These are phyloP conservation scores for Glarea lozoyensis DNA, from an alignment of 495 filamentous ascomycete genomes.

Conservation along the genomic window DNA sequence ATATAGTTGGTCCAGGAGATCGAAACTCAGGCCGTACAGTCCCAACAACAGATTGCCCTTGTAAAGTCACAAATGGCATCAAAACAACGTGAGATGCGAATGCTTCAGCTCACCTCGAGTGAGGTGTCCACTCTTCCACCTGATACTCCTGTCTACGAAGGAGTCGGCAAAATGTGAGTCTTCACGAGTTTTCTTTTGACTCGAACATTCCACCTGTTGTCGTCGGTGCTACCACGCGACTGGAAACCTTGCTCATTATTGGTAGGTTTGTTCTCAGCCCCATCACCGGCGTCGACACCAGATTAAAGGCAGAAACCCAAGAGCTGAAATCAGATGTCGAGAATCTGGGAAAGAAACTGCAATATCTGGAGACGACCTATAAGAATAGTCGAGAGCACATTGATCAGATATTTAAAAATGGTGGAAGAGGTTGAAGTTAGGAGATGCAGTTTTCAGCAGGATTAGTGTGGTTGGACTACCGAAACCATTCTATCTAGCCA, in stretches of 20 bases:
- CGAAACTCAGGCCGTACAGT: slow-evolving; percentile 73
- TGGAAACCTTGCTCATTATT: slow-evolving; percentile 5
- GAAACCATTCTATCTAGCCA: no score
- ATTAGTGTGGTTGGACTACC: not conserved
- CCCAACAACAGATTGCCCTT: slow-evolving; percentile 86
- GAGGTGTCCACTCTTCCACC: slow-evolving; percentile 73
- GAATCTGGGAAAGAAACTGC: slow-evolving; percentile 77
- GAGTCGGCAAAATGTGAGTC: slow-evolving; percentile 90
- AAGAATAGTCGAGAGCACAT: slow-evolving; percentile 88
- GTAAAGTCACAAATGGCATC: slow-evolving; percentile 76
- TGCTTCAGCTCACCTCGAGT: slow-evolving; percentile 77
- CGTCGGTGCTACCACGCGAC: slow-evolving; percentile 19
- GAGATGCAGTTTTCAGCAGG: not conserved
- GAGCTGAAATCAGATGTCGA: slow-evolving; percentile 69
- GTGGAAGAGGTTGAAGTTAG: slow-evolving; percentile 13
- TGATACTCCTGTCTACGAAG: slow-evolving; percentile 82
- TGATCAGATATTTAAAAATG: slow-evolving; percentile 65
- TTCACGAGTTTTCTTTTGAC: not conserved
- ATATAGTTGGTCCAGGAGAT: slow-evolving; percentile 84
- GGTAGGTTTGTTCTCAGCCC: slow-evolving; percentile 78
- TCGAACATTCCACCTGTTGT: not conserved
- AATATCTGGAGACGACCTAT: slow-evolving; percentile 89
- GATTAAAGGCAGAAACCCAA: slow-evolving; percentile 64
- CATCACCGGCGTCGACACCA: slow-evolving; percentile 61
- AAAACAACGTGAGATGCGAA: slow-evolving; percentile 82